Base-by-base conservation (phyloP, 306 rosid species). In the Prunus fruticosa region DNA sequence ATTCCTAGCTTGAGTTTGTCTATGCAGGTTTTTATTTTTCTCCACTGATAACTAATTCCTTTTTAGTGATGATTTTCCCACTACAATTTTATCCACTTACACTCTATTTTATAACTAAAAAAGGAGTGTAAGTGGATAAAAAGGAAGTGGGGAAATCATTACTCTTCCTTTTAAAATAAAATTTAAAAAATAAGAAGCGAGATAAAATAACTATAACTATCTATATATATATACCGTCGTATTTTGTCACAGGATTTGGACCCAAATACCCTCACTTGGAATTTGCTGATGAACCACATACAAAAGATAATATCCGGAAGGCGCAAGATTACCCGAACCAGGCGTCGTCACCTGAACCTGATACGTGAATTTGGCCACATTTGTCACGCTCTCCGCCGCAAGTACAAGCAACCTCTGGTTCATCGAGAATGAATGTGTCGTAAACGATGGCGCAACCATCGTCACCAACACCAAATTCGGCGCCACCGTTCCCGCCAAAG, bases 361-460 rank as follows among this genome's bases (percentile, higher is more conserved):
- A 25, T 81, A 90, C 45, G 63, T 69, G 1, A 77, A 67, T 3
- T 47, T 75, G 47, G 81, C 88, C 9, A 80, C 25, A 9, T 41
- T 60, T 2, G 68, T 82, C 75, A 87, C 50, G 3, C 23, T 43
- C 14, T 68, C 83, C 6, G 75, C 67, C 28, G 64, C 82, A 58
- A 93, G 41, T 8, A 83, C 86, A 70, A 93, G 9, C 67, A 89
- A 1, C 77, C 96, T 85, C 46, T 93, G 93, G 67, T 82, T 91
- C 97, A 89, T 90, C 1, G 99, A 91, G 76, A 88, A 91, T 0
- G 99, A 92, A 71, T 95, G 99, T 1, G 97, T 95, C 5, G 46
- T 82, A 67, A 93, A 89, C 3, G 98, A 85, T 3, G 98, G 97
- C 11, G 89, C 71, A 62, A 84, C 50, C 87, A 93, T 52, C 0